A percentile compares a stretch with the other conserved stretches of the same genome.
phyloP scores from a whole-genome alignment of 495 filamentous ascomycete species.

The Corynascus novoguineensis region DNA sequence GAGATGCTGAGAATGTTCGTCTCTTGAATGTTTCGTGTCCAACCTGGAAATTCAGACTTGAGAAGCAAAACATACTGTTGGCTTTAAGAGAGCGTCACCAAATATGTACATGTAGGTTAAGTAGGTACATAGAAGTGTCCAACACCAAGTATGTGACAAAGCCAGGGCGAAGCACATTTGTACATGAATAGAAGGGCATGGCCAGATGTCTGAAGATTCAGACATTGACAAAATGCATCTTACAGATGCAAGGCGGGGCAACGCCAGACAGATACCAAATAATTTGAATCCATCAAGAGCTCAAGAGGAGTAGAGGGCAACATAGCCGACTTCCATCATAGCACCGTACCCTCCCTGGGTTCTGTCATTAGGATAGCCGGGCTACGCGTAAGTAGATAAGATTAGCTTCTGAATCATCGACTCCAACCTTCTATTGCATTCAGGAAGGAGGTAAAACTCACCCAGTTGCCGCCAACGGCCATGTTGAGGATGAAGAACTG shows the following conservation, averaged over 20 bases:
- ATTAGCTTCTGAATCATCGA: not conserved
- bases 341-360: slow-evolving; percentile 38
- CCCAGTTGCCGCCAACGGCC: slow-evolving; percentile 47
- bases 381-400: slow-evolving; percentile 25
- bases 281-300: not conserved
- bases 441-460: slow-evolving; percentile 23
- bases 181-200: not conserved
- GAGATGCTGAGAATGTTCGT: no score
- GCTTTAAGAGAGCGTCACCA: no score
- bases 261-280: no score
- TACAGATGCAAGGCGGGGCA: no score
- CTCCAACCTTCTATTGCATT: not conserved
- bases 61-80: no score
- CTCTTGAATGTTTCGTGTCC: no score
- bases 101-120: not conserved
- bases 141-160: not conserved
- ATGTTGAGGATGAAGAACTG: slow-evolving; percentile 48
- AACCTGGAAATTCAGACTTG: no score
- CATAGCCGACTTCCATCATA: slow-evolving; percentile 46
- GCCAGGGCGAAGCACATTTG: not conserved
- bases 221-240: not conserved
- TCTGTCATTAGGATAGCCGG: slow-evolving; percentile 35
- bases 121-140: not conserved
- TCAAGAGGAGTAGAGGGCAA: slow-evolving; percentile 34
- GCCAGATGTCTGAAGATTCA: no score